phyloP scores from a whole-genome alignment of 768 basidiomycete genomes.

The Peribolospora baueri region DNA sequence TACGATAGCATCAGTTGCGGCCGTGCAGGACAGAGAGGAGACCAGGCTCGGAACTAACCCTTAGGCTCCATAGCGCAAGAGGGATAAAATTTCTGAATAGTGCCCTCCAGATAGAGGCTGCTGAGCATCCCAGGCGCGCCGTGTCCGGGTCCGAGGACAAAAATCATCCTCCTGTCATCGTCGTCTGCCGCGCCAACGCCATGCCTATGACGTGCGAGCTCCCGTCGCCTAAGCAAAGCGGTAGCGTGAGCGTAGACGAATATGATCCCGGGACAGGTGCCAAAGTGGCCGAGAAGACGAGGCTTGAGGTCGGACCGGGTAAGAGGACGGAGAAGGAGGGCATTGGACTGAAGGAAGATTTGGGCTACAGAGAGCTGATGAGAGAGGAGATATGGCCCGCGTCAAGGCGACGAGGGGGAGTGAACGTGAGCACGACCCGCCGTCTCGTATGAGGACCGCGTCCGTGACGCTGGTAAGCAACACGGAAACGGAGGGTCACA shows the following conservation, averaged over 20 bases:
- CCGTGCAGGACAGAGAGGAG: too few species aligned
- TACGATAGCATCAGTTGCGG: not conserved
- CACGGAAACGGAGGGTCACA: not conserved
- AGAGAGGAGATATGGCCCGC: not conserved
- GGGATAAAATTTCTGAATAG: constrained; percentile 29
- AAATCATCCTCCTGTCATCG: not conserved
- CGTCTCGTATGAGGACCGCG: constrained; percentile 5
- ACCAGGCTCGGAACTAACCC: too few species aligned
- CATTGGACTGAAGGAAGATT: constrained; percentile 59
- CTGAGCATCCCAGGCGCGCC: constrained; percentile 73
- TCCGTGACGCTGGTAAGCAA: constrained; percentile 1
- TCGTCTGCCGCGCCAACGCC: not conserved
- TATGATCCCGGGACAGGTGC: constrained; percentile 42
- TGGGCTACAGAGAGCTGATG: constrained; percentile 28
- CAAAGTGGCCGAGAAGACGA: constrained; percentile 16
- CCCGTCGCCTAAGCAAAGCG: constrained; percentile 21
- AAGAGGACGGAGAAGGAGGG: constrained; percentile 34
- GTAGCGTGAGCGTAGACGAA: constrained; percentile 48
- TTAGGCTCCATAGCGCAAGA: not conserved
- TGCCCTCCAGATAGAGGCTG: constrained; percentile 63
- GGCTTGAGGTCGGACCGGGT: constrained; percentile 49
- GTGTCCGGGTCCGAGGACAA: constrained; percentile 28
- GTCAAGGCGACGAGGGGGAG: not conserved
- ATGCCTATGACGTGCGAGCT: constrained; percentile 7
- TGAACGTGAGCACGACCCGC: not conserved